Evolutionary conservation across 2,329 filamentous ascomycete genomes (phyloP).

Genomic region (Colletotrichum lini): DNA sequence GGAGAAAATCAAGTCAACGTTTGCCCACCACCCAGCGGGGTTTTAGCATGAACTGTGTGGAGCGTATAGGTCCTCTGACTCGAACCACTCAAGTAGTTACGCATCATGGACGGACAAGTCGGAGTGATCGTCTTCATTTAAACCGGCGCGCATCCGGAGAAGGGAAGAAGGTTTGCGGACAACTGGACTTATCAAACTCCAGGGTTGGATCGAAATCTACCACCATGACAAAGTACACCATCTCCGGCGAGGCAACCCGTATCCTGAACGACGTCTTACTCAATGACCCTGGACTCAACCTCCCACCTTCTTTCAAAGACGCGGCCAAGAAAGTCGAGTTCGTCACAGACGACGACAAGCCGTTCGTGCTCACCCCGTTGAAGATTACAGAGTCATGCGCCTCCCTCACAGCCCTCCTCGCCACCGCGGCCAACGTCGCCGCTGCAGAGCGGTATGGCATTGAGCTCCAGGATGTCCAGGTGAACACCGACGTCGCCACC

Average conservation of each 20-base stretch:
- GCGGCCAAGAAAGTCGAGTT: slow-evolving; percentile 25
- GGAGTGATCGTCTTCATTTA: no score
- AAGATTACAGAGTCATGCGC: slow-evolving; percentile 60
- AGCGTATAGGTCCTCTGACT: no score
- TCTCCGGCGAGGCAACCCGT: slow-evolving; percentile 7
- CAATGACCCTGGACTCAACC: not conserved
- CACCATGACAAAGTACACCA: not conserved
- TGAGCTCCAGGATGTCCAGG: slow-evolving; percentile 26
- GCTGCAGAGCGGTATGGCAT: slow-evolving; percentile 32
- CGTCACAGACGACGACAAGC: slow-evolving; percentile 37
- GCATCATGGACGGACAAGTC: no score
- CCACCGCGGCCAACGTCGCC: slow-evolving; percentile 33
- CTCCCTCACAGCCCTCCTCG: slow-evolving; percentile 52
- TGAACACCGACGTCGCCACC: slow-evolving; percentile 42
- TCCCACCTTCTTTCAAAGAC: slow-evolving; percentile 3
- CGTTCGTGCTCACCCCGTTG: slow-evolving; percentile 51
- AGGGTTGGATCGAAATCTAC: not conserved
- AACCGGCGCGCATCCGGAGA: no score
- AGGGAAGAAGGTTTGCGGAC: not conserved
- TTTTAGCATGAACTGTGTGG: no score
- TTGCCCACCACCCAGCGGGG: no score
- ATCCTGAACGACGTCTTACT: slow-evolving; percentile 26
- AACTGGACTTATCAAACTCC: not conserved
- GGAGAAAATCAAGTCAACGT: no score
- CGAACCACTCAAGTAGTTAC: no score